Evolutionary conservation across 108 stramenopile genomes (phyloP).

Genomic region (Seminavis robusta): DNA sequence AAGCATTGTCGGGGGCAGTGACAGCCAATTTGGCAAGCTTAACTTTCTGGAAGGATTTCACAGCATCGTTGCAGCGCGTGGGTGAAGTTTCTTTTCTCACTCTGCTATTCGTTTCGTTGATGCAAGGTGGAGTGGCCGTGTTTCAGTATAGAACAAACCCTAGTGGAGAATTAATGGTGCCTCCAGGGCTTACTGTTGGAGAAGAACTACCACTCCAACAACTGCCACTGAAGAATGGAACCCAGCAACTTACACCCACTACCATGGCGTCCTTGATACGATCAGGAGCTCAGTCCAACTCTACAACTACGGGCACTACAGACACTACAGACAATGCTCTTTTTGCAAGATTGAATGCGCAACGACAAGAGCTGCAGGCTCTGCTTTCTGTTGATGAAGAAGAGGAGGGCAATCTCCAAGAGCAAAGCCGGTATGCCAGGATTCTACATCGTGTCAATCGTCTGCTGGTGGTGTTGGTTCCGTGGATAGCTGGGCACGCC

Average conservation of each 20-base stretch:
- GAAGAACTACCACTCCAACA: constrained; percentile 14
- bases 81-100: too few relatives aligned
- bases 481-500: too few relatives aligned
- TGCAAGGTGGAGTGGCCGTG: constrained; percentile 53
- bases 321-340: too few relatives aligned
- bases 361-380: background rate
- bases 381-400: background rate
- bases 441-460: constrained; percentile 43
- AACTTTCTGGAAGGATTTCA: too few relatives aligned
- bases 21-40: too few relatives aligned
- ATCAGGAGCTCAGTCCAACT: background rate
- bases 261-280: background rate
- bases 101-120: constrained; percentile 41
- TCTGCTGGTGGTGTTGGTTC: constrained; percentile 45
- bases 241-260: background rate
- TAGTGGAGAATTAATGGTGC: constrained; percentile 43
- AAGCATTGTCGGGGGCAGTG: too few relatives aligned
- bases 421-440: constrained; percentile 6
- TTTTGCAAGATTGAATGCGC: background rate
- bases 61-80: too few relatives aligned
- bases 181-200: constrained; percentile 54
- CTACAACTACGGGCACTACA: background rate
- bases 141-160: constrained; percentile 64
- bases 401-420: background rate
- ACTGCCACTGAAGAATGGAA: background rate